Evolutionary conservation across 345 rosid species (phyloP), one percentile per base, ranked within the genome.

Genomic region (Syzygium aromaticum): DNA sequence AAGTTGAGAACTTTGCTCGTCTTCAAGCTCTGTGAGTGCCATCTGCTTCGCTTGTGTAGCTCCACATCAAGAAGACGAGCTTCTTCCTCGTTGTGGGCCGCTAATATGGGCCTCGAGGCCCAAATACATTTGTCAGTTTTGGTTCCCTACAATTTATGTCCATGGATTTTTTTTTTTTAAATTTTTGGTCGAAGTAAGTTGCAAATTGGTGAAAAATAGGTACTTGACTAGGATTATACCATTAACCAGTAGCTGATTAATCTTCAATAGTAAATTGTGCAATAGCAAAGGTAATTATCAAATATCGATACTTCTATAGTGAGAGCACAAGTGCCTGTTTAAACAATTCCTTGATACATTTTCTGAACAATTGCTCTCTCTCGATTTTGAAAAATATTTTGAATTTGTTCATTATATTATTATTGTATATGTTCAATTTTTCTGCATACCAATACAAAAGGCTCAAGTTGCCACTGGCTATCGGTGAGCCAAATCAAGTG

Each of bases 381-480:
- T n/a, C 0, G 0, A 63, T 63, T 3, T 63, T 8, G 40, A 10
- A 15, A 13, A n/a, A 14, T 14, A 6, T 63, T 28, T 4, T 11
- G 0, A n/a, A 63, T n/a, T 0, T 28, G 28, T 63, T 1, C 38
- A 63, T 63, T 63, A 28, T 14, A 14, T 63, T n/a, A 13, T 13
- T 28, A 63, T 7, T 0, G 0, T 6, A 6, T 3, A 0, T 6
- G 15, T 63, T 63, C 38, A 28, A 64, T 64, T 28, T 64, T 30
- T 64, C 21, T 15, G 5, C 0, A 7, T 15, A 0, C 11, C 0
- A 1, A 15, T 28, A 28, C 46, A 7, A 43, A 43, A 43, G 46
- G 7, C 7, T 43, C 7, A 43, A 6, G 46, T 7, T 43, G 46
- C 46, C 46, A 43, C 46, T 1, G 43, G 7, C 46, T 1, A 1